These are phyloP conservation scores for Volvox carteri DNA, from an alignment of 163 green algal genomes.

Conservation along the genomic window DNA sequence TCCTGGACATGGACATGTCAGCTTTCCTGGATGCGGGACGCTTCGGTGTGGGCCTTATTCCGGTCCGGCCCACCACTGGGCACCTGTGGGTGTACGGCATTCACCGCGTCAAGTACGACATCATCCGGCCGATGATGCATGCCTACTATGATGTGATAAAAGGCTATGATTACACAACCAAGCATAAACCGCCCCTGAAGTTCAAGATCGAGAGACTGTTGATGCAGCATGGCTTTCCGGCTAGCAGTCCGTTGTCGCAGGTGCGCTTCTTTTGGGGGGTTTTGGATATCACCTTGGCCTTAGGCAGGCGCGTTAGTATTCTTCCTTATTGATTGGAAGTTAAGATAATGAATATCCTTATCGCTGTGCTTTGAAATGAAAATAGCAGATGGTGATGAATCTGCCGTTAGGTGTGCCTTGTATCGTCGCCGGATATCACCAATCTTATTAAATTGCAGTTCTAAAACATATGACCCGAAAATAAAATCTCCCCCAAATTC, in stretches of 20 bases:
- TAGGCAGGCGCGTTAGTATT: no score
- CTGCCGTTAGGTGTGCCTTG: no score
- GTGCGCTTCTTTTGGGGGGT: no score
- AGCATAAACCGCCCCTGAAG: neutral
- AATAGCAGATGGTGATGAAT: no score
- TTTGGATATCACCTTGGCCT: no score
- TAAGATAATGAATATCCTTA: no score
- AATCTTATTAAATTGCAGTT: no score
- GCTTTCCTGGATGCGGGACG: neutral
- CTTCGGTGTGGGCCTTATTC: neutral
- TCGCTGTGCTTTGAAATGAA: no score
- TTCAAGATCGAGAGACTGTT: neutral
- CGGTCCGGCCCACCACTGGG: neutral
- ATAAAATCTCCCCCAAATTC: no score
- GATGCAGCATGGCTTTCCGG: neutral
- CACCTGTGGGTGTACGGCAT: slow-evolving; percentile 10
- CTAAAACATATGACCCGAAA: no score
- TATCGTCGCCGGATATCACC: no score
- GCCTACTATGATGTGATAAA: neutral
- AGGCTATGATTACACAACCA: neutral
- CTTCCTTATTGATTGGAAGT: no score
- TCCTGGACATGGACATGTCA: neutral
- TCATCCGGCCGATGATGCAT: neutral
- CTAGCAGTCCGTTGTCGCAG: neutral
- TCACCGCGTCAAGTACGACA: neutral